Percentiles rank a stretch among this genome's conserved stretches.
These are phyloP conservation scores for Gliomastix tumulicola DNA, from an alignment of 2,329 filamentous ascomycete genomes.

Conservation along the genomic window DNA sequence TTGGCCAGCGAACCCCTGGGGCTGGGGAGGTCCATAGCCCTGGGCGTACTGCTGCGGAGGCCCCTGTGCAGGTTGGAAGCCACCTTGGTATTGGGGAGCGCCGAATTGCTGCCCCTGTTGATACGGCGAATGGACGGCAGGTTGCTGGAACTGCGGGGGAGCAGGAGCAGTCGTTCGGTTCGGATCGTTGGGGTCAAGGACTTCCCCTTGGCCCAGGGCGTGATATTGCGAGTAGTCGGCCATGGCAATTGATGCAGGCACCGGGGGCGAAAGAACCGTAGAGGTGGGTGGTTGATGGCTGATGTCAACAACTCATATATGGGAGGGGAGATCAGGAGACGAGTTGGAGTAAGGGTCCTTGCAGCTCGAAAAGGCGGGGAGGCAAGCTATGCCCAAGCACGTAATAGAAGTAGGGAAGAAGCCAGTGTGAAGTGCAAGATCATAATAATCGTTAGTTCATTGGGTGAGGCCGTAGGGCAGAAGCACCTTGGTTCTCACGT, in stretches of 20 bases:
- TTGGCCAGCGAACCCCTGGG: conserved; percentile 22
- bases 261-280: too few relatives aligned
- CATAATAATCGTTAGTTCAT: too few relatives aligned
- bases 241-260: conserved; percentile 28
- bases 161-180: conserved; percentile 41
- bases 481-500: too few relatives aligned
- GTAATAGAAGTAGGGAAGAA: too few relatives aligned
- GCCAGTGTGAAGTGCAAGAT: too few relatives aligned
- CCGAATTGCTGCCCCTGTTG: conserved; percentile 36
- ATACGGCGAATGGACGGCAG: conserved; percentile 45
- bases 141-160: conserved; percentile 49
- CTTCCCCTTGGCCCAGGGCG: conserved; percentile 48
- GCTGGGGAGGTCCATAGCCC: conserved; percentile 22
- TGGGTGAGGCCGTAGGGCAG: too few relatives aligned
- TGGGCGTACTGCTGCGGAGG: conserved; percentile 8
- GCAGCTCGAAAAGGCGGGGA: too few relatives aligned
- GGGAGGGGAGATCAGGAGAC: too few relatives aligned
- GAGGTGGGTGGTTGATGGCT: conserved; percentile 1
- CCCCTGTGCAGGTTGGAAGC: conserved; percentile 13
- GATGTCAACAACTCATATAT: background rate
- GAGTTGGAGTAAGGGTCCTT: too few relatives aligned
- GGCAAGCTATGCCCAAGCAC: too few relatives aligned
- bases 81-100: conserved; percentile 32
- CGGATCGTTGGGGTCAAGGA: conserved; percentile 47
- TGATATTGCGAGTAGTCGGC: conserved; percentile 50